Evolutionary conservation across 176 grass and related monocot species (phyloP).

Genomic region (Oryza meyeriana): DNA sequence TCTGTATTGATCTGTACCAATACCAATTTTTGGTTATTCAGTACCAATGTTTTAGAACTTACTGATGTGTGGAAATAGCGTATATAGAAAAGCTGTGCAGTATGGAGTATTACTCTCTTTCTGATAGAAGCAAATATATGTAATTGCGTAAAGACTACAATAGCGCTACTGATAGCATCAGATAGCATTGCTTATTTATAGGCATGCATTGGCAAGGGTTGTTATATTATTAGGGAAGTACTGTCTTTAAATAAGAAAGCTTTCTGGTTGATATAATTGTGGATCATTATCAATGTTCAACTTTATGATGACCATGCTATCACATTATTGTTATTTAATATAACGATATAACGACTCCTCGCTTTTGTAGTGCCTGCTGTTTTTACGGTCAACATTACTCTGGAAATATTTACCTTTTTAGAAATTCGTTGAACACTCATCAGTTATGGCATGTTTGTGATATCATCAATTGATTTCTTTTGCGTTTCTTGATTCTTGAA

Average conservation of each 20-base stretch:
- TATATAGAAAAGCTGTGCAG: not conserved
- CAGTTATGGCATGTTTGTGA: not conserved
- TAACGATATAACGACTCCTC: constrained; percentile 10
- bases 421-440: not conserved
- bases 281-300: not conserved
- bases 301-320: not conserved
- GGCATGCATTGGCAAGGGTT: not conserved
- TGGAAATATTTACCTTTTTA: not conserved
- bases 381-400: not conserved
- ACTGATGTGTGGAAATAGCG: not conserved
- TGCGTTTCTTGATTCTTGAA: not conserved
- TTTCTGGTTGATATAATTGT: constrained; percentile 17
- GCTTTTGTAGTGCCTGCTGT: not conserved
- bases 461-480: constrained; percentile 11
- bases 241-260: not conserved
- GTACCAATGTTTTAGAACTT: not conserved
- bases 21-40: no score
- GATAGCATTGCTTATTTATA: constrained; percentile 12
- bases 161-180: not conserved
- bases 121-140: not conserved
- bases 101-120: not conserved
- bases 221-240: not conserved
- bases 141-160: not conserved
- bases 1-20: not conserved
- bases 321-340: not conserved